Conservation (phyloP, 768 basidiomycete genomes). For the Termitomyces sp. region DNA sequence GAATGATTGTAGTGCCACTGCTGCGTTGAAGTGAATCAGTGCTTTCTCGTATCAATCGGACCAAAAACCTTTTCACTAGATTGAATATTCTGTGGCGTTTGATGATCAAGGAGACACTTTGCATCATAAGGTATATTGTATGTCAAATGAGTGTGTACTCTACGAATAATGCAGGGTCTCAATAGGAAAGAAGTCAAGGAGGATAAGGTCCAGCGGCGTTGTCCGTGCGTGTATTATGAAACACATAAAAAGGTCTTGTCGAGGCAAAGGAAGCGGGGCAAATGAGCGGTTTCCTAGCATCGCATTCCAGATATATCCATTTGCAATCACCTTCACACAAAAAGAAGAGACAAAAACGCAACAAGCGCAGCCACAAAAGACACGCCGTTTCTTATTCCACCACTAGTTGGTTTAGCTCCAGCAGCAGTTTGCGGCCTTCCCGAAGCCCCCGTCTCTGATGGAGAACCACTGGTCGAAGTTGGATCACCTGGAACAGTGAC, state of each 20-base stretch:
- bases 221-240: not conserved
- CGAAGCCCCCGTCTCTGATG: not conserved
- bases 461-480: slow-evolving; percentile 5
- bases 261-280: not conserved
- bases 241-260: not conserved
- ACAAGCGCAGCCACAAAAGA: not conserved
- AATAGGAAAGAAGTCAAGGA: not conserved
- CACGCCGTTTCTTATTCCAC: not conserved
- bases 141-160: not conserved
- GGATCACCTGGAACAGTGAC: slow-evolving; percentile 16
- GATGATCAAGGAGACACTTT: not conserved
- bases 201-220: not conserved
- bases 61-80: no score
- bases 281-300: not conserved
- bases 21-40: no score
- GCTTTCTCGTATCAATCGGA: not conserved
- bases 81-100: not conserved
- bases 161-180: not conserved
- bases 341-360: not conserved
- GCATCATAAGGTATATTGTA: not conserved
- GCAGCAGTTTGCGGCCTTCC: not conserved
- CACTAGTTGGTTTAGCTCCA: slow-evolving; percentile 3
- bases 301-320: not conserved
- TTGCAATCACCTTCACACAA: not conserved
- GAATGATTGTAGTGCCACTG: no score